Percentiles rank a stretch among this genome's conserved stretches.
Evolutionary conservation across 208 protist genomes (phyloP).

Genomic region (Leishmania tropica): DNA sequence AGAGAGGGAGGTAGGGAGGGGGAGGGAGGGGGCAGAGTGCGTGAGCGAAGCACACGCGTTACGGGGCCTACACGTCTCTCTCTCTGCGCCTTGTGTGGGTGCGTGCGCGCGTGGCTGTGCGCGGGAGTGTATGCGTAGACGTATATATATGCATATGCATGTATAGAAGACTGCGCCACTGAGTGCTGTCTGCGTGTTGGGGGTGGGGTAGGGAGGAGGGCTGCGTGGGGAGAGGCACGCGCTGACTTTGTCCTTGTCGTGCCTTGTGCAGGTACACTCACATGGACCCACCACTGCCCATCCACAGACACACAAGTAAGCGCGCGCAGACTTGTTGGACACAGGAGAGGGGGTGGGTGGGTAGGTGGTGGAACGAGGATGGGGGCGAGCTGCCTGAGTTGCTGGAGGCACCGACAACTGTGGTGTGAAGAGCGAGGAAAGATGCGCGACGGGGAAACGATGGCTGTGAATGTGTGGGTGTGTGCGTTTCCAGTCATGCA

Average conservation of each 20-base stretch:
- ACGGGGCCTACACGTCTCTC: neutral
- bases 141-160: neutral
- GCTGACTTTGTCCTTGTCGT: neutral
- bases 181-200: neutral
- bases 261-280: neutral
- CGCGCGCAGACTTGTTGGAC: neutral
- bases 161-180: neutral
- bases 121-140: neutral
- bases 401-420: neutral
- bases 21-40: neutral
- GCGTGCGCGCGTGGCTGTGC: neutral
- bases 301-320: neutral
- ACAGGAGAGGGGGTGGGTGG: neutral
- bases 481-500: neutral
- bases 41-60: neutral
- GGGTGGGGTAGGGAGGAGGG: neutral
- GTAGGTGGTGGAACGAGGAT: neutral
- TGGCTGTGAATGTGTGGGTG: neutral
- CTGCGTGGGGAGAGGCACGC: neutral
- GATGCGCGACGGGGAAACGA: no score
- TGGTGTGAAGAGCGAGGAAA: neutral
- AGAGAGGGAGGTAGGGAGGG: neutral
- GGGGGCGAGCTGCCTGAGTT: neutral
- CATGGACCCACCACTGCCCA: neutral
- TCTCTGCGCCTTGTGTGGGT: neutral